Evolutionary conservation across 805 yeast species (phyloP).

Genomic region (Wickerhamiella kurtzmanii): DNA sequence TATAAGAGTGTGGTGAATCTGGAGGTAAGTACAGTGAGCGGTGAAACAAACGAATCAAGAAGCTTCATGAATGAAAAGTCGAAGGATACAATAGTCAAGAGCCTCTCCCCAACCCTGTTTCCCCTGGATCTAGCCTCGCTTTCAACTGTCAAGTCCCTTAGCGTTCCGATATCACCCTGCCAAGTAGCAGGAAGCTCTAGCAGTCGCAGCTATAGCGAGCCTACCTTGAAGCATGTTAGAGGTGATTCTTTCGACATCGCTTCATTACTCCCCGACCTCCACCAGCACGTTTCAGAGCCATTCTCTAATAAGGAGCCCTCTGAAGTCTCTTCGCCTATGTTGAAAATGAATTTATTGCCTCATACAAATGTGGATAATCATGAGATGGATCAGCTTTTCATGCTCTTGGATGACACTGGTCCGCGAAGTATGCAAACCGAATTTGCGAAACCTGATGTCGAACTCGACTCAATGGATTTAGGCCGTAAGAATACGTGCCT

Average conservation of each 20-base stretch:
- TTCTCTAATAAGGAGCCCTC: neutral
- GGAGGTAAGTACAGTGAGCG: neutral
- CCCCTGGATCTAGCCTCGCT: neutral
- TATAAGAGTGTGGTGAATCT: no score
- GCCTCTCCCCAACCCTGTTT: neutral
- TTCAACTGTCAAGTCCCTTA: neutral
- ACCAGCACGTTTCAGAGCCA: neutral
- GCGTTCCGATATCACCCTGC: neutral
- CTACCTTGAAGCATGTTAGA: no score
- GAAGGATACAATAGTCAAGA: neutral
- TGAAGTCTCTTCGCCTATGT: neutral
- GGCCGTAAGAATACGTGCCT: no score
- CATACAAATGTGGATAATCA: no score
- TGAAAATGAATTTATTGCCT: no score
- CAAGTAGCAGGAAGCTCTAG: neutral
- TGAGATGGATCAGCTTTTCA: neutral
- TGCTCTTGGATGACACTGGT: neutral
- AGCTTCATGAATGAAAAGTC: neutral
- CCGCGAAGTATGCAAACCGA: neutral
- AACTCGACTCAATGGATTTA: neutral
- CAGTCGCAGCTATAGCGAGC: neutral
- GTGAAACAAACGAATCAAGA: no score
- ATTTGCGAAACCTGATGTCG: neutral
- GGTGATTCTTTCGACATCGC: neutral
- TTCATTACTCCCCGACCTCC: neutral